These are phyloP conservation scores for Diaporthe ilicicola DNA, from an alignment of 2,329 filamentous ascomycete genomes.

Conservation along the genomic window DNA sequence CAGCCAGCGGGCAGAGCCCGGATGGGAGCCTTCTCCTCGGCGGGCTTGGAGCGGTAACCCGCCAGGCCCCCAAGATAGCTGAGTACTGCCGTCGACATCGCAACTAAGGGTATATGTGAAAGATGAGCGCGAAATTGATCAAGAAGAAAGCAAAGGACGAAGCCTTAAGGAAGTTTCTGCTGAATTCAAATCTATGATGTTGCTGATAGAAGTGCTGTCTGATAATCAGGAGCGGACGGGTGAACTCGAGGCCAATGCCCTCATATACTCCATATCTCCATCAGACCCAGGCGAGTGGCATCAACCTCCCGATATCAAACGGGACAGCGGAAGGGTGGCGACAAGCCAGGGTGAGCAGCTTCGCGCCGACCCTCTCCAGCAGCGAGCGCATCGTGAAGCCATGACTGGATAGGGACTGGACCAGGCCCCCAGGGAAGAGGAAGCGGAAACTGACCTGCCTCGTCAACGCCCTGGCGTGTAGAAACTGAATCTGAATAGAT, in stretches of 20 bases:
- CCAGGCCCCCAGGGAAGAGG: constrained; percentile 7
- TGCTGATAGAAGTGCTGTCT: neutral
- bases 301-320: constrained; percentile 18
- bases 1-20: constrained; percentile 58
- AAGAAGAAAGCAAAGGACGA: neutral
- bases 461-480: constrained; percentile 23
- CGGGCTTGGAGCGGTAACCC: constrained; percentile 6
- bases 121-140: neutral
- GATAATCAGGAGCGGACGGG: neutral
- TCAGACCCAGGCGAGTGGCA: constrained; percentile 18
- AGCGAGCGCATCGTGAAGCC: constrained; percentile 16
- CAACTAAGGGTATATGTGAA: neutral
- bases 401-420: constrained; percentile 14
- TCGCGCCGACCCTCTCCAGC: constrained; percentile 22
- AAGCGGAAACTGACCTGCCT: constrained; percentile 19
- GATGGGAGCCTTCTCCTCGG: constrained; percentile 39
- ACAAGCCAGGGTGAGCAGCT: constrained; percentile 19
- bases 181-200: neutral
- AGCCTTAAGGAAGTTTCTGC: neutral
- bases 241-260: neutral
- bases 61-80: constrained; percentile 25
- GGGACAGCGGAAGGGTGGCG: constrained; percentile 20
- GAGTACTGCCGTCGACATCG: constrained; percentile 21
- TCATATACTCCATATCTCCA: constrained; percentile 20
- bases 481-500: constrained; percentile 15